Conservation (phyloP, 2,329 filamentous ascomycete genomes). For the Sporothrix sp. region DNA sequence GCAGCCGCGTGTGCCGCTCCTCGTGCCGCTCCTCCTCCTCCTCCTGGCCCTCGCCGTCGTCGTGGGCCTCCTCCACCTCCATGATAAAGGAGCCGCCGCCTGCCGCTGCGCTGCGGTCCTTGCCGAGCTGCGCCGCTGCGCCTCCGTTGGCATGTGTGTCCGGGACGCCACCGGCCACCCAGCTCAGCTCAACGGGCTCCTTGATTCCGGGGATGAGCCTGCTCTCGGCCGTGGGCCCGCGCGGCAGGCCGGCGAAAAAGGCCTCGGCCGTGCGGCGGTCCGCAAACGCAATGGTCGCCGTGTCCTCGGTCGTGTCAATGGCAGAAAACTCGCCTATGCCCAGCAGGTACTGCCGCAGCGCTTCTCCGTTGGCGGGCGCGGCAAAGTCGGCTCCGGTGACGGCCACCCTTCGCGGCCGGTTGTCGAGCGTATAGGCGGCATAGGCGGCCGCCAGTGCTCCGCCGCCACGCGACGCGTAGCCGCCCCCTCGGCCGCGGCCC, state of each 20-base stretch:
- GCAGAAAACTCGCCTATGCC: slow-evolving; percentile 53
- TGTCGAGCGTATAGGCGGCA: slow-evolving; percentile 61
- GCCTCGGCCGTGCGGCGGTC: slow-evolving; percentile 63
- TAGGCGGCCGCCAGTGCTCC: slow-evolving; percentile 30
- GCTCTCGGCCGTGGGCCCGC: slow-evolving; percentile 24
- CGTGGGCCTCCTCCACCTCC: neutral
- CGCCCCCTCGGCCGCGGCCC: slow-evolving; percentile 33
- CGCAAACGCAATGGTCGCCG: slow-evolving; percentile 52
- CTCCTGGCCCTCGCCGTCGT: neutral
- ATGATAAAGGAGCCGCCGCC: neutral
- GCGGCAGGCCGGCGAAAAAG: slow-evolving; percentile 47
- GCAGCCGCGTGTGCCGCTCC: slow-evolving; percentile 12
- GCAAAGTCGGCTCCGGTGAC: slow-evolving; percentile 57
- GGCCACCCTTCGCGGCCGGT: slow-evolving; percentile 59
- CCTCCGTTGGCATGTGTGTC: no score
- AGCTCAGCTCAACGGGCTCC: slow-evolving; percentile 55
- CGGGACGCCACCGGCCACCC: slow-evolving; percentile 33
- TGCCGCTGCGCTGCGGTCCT: slow-evolving; percentile 5
- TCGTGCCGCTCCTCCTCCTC: neutral
- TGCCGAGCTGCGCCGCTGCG: slow-evolving; percentile 8
- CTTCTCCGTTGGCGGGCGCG: slow-evolving; percentile 53
- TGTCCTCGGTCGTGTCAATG: slow-evolving; percentile 38
- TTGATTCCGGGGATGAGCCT: slow-evolving; percentile 51
- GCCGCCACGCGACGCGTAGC: slow-evolving; percentile 34
- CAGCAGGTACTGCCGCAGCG: slow-evolving; percentile 60